Evolutionary conservation across 163 green algal genomes (phyloP), one percentile per base, ranked within the genome.

Genomic region (Scenedesmus sp.): DNA sequence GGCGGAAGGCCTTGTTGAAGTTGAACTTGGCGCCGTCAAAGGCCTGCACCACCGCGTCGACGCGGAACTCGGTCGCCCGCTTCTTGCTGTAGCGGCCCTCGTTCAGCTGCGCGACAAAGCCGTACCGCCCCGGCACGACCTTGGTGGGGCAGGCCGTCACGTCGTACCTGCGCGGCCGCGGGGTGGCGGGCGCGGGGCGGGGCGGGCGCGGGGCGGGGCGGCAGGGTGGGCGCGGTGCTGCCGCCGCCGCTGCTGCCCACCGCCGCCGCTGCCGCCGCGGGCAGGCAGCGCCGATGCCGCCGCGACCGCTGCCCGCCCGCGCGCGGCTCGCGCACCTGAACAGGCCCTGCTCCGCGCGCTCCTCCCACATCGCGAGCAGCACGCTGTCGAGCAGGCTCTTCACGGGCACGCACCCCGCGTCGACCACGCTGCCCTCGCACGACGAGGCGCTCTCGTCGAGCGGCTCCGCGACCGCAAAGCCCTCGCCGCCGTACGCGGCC

Each of bases 81-180:
- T 99, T 99, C 88, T 99, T 98, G 65, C 84, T 94, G 78, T 88
- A 89, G 10, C 97, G 85, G 20, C 97, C 97, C 84, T 98, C 94
- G 77, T 99, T 99, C 60, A 97, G 89, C 88, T 99, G 96, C 0
- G 95, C 95, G 10, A 99, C 86, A 82, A 98, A 99, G 45, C 94
- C 93, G n/a, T 90, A 94, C 7, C 60, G 5, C 11, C 97, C 97
- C 4, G 87, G 90, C 51, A 98, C 62, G 29, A 94, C 70, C 80
- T 95, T 94, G 34, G 91, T 98, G 60, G 89, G 84, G 82, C 93
- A 97, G 17, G 87, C 87, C 3, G 92, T 95, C 29, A 99, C 93
- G 79, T 98, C 95, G 77, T 98, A 98, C 39, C 82, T 84, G 64
- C 24, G 51, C 50, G 17, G 63, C 14, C 29, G 20, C 14, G 50